phyloP scores from a whole-genome alignment of 768 basidiomycete genomes.

The Trichaptum fuscoviolaceum region DNA sequence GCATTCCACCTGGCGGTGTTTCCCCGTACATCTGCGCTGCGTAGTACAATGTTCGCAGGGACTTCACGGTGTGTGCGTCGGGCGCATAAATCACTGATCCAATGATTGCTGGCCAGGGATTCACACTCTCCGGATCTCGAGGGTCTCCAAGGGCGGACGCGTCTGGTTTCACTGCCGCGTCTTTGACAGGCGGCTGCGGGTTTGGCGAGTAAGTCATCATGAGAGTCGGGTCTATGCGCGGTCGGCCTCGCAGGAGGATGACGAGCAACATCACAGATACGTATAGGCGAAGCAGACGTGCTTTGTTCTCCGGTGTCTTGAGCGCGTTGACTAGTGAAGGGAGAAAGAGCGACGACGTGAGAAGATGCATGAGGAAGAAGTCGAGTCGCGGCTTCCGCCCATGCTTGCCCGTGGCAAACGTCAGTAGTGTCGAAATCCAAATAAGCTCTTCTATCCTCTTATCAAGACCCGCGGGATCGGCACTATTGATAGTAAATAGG shows the following conservation, averaged over 20 bases:
- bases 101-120: constrained; percentile 49
- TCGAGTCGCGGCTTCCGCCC: constrained; percentile 46
- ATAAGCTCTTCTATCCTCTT: constrained; percentile 44
- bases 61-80: constrained; percentile 48
- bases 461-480: constrained; percentile 28
- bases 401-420: constrained; percentile 40
- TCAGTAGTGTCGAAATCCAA: constrained; percentile 42
- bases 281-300: constrained; percentile 39
- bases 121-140: constrained; percentile 30
- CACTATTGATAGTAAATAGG: constrained; percentile 24
- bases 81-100: constrained; percentile 42
- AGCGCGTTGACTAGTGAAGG: constrained; percentile 33
- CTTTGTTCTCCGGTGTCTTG: constrained; percentile 32
- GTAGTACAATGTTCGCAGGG: constrained; percentile 41
- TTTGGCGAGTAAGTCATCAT: constrained; percentile 39
- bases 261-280: constrained; percentile 33
- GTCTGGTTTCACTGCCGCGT: constrained; percentile 10
- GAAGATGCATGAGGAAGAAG: constrained; percentile 56
- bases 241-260: constrained; percentile 43
- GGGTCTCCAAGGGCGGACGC: constrained; percentile 30
- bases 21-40: constrained; percentile 45
- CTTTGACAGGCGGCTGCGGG: constrained; percentile 33
- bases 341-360: constrained; percentile 48
- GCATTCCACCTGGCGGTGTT: constrained; percentile 32
- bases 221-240: constrained; percentile 43